Evolutionary conservation across 352 stramenopile genomes (phyloP), one percentile per base, ranked within the genome.

Genomic region (Phytophthora agathidicida): DNA sequence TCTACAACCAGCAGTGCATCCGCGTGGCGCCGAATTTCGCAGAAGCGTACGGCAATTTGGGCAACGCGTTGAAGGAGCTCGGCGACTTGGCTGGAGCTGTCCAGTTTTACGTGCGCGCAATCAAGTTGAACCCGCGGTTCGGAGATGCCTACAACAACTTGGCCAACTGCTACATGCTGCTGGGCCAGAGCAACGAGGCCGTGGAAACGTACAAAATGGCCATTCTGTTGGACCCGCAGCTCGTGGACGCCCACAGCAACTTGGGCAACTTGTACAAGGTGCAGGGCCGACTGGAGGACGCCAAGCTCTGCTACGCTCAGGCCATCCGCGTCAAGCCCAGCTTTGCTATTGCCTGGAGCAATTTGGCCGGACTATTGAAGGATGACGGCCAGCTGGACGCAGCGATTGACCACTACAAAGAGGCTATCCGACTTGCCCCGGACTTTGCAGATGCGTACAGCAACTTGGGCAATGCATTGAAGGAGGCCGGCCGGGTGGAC

Each of bases 1-100:
- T 98, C 62, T 98, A 97, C 83, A 98, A 98, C 65, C 90, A 98
- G 66, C 91, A 98, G 55, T 94, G 85, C 58, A 96, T 98, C 46
- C 82, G 89, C 35, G 80, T 98, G 51, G 91, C 97, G 28, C 91
- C 92, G 3, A 77, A 88, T 57, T 97, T 97, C 59, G 91, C 91
- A 17, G 94, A 98, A 49, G 95, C 93, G 2, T 98, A 98, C 45
- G 86, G 81, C 32, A 98, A 98, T 54, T 72, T 98, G 22, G 95
- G 92, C 46, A 98, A 98, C 61, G 91, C 92, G 30, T 80, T 98
- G n/a, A 97, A 97, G 50, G 94, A 98, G 71, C 77, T 98, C 10
- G 95, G 95, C 11, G 89, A 98, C 60, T 38, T 97, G 11, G 30
- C 84, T 16, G 89, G 87, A 24, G 93, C 95, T 2, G 76, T 98